Percentiles rank a stretch among this genome's conserved stretches.
Conservation (phyloP, 768 basidiomycete species). For the Podaxis carcinomalis region DNA sequence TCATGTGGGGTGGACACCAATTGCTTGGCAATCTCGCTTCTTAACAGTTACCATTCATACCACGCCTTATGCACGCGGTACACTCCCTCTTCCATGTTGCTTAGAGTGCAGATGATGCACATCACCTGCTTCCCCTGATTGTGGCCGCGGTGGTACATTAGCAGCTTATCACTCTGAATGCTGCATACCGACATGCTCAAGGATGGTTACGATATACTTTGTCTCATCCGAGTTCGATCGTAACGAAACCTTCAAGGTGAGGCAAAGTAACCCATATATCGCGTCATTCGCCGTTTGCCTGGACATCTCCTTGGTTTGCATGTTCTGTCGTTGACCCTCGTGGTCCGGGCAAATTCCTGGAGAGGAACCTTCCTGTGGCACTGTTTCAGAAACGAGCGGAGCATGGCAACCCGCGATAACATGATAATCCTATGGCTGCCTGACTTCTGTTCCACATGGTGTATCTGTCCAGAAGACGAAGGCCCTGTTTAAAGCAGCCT, state of each 20-base stretch:
- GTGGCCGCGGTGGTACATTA: not conserved
- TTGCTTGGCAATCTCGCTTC: not conserved
- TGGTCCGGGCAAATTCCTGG: not conserved
- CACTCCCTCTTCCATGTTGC: not conserved
- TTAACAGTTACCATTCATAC: not conserved
- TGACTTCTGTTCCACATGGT: conserved; percentile 5
- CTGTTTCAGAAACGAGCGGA: not conserved
- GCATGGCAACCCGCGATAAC: not conserved
- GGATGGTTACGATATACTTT: too few species aligned
- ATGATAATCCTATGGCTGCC: not conserved
- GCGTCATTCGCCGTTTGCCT: not conserved
- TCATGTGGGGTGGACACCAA: not conserved
- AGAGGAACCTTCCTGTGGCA: not conserved
- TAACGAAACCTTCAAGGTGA: too few species aligned
- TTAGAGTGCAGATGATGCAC: not conserved
- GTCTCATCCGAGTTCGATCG: too few species aligned
- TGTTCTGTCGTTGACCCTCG: not conserved
- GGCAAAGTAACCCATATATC: not conserved
- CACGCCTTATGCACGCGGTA: not conserved
- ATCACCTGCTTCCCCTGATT: not conserved
- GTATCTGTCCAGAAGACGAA: not conserved
- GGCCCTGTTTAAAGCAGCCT: not conserved
- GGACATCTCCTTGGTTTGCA: not conserved
- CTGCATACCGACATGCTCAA: too few species aligned
- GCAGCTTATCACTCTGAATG: too few species aligned